These are phyloP conservation scores for Neoascochyta sp. DNA, from an alignment of 2,329 filamentous ascomycete species.

Conservation along the genomic window DNA sequence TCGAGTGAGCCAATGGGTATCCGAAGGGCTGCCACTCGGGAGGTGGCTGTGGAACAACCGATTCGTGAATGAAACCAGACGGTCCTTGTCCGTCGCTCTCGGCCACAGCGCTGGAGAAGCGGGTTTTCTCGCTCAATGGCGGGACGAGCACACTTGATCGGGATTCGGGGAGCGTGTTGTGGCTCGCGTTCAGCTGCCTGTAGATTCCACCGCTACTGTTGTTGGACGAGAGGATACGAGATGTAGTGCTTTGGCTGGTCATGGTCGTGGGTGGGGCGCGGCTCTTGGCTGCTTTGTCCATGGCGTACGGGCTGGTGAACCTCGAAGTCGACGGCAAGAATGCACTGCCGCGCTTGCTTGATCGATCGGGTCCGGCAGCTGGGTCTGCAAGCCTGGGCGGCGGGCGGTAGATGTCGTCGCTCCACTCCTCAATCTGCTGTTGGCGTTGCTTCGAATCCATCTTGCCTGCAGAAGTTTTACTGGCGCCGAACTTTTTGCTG, in stretches of 20 bases:
- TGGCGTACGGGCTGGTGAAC: conserved; percentile 85
- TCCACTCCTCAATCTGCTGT: conserved; percentile 96
- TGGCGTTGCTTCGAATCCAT: conserved; percentile 79
- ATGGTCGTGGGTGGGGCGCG: conserved; percentile 77
- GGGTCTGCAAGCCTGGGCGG: conserved; percentile 77
- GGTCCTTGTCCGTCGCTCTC: conserved; percentile 72
- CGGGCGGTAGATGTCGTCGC: conserved; percentile 92
- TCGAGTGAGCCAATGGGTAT: conserved; percentile 86
- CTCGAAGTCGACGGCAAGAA: conserved; percentile 92
- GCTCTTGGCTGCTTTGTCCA: conserved; percentile 57
- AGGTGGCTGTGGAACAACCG: conserved; percentile 92
- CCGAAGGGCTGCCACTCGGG: conserved; percentile 97
- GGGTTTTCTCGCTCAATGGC: conserved; percentile 40
- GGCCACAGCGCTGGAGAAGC: conserved; percentile 53
- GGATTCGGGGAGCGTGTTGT: conserved; percentile 51
- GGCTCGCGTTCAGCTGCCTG: conserved; percentile 56
- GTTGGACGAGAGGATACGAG: conserved; percentile 66
- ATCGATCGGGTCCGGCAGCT: conserved; percentile 61
- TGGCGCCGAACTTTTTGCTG: conserved; percentile 76
- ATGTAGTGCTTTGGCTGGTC: conserved; percentile 79
- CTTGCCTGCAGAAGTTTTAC: conserved; percentile 73
- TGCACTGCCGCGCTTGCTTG: conserved; percentile 73
- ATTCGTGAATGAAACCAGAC: conserved; percentile 91
- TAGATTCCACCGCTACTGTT: conserved; percentile 57
- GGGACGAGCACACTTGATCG: conserved; percentile 45